These are phyloP conservation scores for Aspergillus sp. DNA, from an alignment of 2,329 filamentous ascomycete genomes.

Conservation along the genomic window DNA sequence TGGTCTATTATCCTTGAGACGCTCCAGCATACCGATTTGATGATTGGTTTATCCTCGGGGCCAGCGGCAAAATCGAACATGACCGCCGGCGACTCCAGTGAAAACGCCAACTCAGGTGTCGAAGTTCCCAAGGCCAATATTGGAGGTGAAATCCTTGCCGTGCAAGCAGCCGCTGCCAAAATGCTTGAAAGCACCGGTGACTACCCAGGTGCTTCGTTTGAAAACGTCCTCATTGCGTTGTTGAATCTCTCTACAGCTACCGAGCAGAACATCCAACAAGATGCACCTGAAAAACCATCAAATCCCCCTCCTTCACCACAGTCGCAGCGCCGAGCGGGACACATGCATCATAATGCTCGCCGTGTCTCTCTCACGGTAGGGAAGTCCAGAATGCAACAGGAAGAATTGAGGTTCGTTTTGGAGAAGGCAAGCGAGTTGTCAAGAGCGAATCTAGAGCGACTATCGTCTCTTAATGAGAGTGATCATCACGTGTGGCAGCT, in stretches of 20 bases:
- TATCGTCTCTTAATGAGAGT: conserved; percentile 55
- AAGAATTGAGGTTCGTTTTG: conserved; percentile 48
- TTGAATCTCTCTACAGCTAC: conserved; percentile 54
- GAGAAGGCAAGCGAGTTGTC: conserved; percentile 66
- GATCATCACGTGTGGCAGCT: conserved; percentile 66
- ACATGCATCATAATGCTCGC: conserved; percentile 28
- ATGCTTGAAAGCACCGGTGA: conserved; percentile 87
- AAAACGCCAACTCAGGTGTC: conserved; percentile 25
- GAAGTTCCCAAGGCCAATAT: conserved; percentile 54
- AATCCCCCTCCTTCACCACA: conserved; percentile 26
- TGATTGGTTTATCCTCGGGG: conserved; percentile 47
- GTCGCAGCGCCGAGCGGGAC: conserved; percentile 16
- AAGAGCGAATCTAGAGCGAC: conserved; percentile 62
- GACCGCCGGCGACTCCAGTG: conserved; percentile 17
- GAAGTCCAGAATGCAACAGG: conserved; percentile 33
- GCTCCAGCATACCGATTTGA: conserved; percentile 82
- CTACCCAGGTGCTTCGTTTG: conserved; percentile 74
- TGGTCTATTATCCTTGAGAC: conserved; percentile 92
- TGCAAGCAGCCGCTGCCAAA: conserved; percentile 76
- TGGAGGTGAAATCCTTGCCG: conserved; percentile 70
- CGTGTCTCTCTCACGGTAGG: conserved; percentile 33
- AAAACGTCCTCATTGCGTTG: conserved; percentile 65
- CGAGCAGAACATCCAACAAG: conserved; percentile 38
- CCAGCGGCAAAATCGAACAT: conserved; percentile 23
- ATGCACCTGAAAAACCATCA: conserved; percentile 45